Conservation (phyloP, 2,329 filamentous ascomycete genomes). For the Periconia macrospinosa region DNA sequence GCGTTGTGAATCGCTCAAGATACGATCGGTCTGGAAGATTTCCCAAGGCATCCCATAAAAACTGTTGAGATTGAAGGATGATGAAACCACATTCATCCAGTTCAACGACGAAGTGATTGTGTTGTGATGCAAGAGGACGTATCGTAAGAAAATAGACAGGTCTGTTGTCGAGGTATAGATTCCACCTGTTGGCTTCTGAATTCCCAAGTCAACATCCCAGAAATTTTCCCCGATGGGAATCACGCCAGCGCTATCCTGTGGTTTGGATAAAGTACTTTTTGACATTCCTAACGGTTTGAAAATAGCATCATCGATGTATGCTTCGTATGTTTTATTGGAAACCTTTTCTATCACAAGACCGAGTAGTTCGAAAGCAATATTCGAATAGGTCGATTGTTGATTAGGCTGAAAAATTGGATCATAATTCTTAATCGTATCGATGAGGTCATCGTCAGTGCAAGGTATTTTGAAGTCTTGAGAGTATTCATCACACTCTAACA, state of each 20-base stretch:
- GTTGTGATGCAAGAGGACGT: conserved; percentile 47
- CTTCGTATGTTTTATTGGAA: conserved; percentile 38
- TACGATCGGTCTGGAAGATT: conserved; percentile 46
- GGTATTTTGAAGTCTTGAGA: conserved; percentile 31
- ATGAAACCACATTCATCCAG: conserved; percentile 48
- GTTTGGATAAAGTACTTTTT: conserved; percentile 27
- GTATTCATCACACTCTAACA: conserved; percentile 41
- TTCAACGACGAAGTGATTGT: conserved; percentile 45
- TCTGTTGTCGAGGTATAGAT: conserved; percentile 47
- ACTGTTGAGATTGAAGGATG: conserved; percentile 35
- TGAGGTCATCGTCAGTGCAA: conserved; percentile 27
- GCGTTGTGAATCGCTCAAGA: conserved; percentile 39
- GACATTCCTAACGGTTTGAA: conserved; percentile 41
- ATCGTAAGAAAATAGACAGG: conserved; percentile 48
- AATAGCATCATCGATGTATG: conserved; percentile 45
- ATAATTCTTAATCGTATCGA: conserved; percentile 26
- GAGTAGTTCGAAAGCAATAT: conserved; percentile 46
- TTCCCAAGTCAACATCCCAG: conserved; percentile 47
- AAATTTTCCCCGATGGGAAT: conserved; percentile 40
- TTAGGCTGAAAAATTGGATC: conserved; percentile 47
- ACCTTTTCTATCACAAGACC: conserved; percentile 46
- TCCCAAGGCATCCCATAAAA: conserved; percentile 55
- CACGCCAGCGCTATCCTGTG: conserved; percentile 42
- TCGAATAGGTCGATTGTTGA: conserved; percentile 47
- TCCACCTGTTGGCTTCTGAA: conserved; percentile 49